Conservation (phyloP, 306 rosid species). For the Sicyos baderoa region DNA sequence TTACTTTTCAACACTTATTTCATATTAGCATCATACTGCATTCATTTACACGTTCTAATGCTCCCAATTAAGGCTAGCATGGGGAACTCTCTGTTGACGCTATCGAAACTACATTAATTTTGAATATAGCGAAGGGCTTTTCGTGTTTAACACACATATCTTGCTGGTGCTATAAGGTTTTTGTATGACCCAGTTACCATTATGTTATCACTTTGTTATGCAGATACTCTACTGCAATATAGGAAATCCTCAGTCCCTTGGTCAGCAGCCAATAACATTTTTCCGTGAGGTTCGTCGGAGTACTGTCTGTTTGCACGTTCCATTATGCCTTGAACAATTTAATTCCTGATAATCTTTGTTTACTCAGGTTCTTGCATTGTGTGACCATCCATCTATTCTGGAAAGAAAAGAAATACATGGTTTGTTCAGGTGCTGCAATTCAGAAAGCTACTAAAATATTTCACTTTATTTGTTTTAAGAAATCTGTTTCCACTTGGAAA, state of each 20-base stretch:
- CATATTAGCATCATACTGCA: neutral
- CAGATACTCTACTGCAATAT: constrained; percentile 92
- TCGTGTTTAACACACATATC: neutral
- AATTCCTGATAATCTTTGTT: constrained; percentile 19
- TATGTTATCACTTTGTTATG: neutral
- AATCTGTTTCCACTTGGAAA: neutral
- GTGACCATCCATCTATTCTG: constrained; percentile 78
- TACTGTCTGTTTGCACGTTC: constrained; percentile 13
- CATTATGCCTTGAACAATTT: constrained; percentile 13
- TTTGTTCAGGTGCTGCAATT: constrained; percentile 69
- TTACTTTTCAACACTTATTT: constrained; percentile 7
- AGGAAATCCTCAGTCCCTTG: constrained; percentile 97
- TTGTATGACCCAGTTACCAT: neutral
- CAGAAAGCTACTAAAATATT: neutral
- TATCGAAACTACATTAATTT: neutral
- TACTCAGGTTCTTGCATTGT: constrained; percentile 71
- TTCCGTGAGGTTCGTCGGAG: constrained; percentile 78
- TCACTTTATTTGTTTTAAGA: neutral
- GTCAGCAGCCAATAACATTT: constrained; percentile 76
- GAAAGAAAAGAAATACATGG: constrained; percentile 71
- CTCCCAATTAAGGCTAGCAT: neutral
- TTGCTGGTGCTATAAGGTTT: neutral
- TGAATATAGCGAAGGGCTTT: neutral
- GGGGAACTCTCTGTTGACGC: neutral
- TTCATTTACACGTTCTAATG: neutral